Evolutionary conservation across 139 green algal species (phyloP).

Genomic region (Nannochloris sp.): DNA sequence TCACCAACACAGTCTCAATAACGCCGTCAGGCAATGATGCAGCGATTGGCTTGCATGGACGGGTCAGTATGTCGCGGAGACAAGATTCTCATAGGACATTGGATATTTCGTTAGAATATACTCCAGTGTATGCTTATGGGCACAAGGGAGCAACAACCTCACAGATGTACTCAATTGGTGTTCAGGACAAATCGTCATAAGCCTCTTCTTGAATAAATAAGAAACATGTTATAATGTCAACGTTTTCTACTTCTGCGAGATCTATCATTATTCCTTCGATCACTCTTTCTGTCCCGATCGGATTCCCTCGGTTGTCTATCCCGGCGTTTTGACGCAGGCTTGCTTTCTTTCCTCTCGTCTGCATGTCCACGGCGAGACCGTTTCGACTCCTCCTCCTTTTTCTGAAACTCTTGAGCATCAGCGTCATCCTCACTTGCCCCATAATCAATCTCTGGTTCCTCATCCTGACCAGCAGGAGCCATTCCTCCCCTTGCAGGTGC

Average conservation of each 20-base stretch:
- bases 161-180: constrained; percentile 21
- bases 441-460: not conserved
- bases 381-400: not conserved
- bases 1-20: constrained; percentile 49
- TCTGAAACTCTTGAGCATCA: not conserved
- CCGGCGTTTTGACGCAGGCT: too few relatives aligned
- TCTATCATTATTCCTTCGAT: too few relatives aligned
- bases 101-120: constrained; percentile 60
- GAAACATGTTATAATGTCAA: too few relatives aligned
- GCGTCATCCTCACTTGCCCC: not conserved
- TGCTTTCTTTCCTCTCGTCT: too few relatives aligned
- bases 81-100: constrained; percentile 52
- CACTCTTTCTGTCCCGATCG: too few relatives aligned
- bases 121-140: constrained; percentile 17
- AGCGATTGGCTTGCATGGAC: constrained; percentile 31
- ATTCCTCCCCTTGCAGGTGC: too few relatives aligned
- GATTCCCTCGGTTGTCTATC: too few relatives aligned
- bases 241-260: too few relatives aligned
- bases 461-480: not conserved
- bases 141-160: constrained; percentile 1
- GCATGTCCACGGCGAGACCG: too few relatives aligned
- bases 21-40: not conserved
- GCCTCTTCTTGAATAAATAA: too few relatives aligned
- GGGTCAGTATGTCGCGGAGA: constrained; percentile 59
- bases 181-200: constrained; percentile 1